Evolutionary conservation across 208 protist species (phyloP).

Genomic region (Wallacemonas rigidus): DNA sequence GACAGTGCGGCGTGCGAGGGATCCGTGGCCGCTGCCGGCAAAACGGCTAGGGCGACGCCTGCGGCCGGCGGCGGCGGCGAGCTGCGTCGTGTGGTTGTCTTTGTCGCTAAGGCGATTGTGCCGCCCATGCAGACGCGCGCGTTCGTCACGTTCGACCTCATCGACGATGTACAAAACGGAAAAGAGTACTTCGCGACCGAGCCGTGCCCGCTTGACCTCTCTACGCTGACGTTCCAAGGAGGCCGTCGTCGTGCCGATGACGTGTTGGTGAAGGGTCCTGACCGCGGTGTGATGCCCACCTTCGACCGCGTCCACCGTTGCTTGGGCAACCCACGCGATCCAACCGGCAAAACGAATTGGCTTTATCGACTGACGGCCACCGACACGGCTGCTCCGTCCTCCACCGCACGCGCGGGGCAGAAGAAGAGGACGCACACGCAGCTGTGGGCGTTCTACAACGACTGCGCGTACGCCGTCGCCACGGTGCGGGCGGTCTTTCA

Average conservation of each 20-base stretch:
- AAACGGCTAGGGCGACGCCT: background rate
- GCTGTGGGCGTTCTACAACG: constrained; percentile 73
- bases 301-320: constrained; percentile 58
- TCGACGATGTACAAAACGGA: constrained; percentile 22
- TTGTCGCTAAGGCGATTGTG: background rate
- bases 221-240: constrained; percentile 2
- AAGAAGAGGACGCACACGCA: constrained; percentile 11
- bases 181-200: constrained; percentile 15
- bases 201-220: background rate
- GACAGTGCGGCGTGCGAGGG: background rate
- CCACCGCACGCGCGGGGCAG: constrained; percentile 49
- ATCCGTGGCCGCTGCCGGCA: background rate
- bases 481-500: constrained; percentile 30
- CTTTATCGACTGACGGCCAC: constrained; percentile 14
- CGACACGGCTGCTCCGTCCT: constrained; percentile 39
- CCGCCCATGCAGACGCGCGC: background rate
- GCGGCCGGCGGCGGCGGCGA: background rate
- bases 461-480: constrained; percentile 41
- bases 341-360: constrained; percentile 5
- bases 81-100: background rate
- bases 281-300: constrained; percentile 23
- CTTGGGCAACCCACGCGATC: constrained; percentile 32
- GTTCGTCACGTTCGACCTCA: constrained; percentile 17
- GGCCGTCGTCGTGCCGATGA: constrained; percentile 1
- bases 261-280: constrained; percentile 28